Base-by-base conservation (phyloP, 2,329 filamentous ascomycete species). In the Rutstroemia sp. region DNA sequence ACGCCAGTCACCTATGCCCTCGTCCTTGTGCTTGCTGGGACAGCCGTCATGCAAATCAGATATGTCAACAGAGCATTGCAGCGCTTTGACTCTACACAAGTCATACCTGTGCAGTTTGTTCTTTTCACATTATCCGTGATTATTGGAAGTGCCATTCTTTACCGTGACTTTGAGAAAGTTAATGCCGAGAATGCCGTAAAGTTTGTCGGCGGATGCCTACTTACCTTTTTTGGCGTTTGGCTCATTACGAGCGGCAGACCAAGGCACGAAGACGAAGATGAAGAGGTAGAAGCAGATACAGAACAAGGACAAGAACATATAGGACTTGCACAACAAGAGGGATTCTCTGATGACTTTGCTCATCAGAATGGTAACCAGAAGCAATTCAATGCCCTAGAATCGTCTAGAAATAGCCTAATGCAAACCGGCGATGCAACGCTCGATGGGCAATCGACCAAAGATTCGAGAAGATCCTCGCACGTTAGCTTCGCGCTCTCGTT, bases 151-250 rank as follows among this genome's bases (percentile, higher is more conserved):
- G 92, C 92, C 1, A 80, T 99, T 8, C 75, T 99, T 5, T 99
- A 97, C 69, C 86, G 92, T 50, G 94, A 99, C 70, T 99, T 99
- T 67, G 89, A 97, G 70, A 85, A 87, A 44, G 88, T 89, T 7
- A 88, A 84, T 0, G 73, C 78, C 30, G 78, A 84, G 48, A 88
- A 89, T 65, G 88, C 89, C 2, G 75, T 76, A 56, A 95, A 96
- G 66, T 99, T 99, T 67, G 75, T 96, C 12, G 89, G 89, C 21
- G 94, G 94, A 39, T 99, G 94, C 72, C 77, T 89, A 4, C 73
- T 99, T 61, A 99, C 94, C 0, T 99, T 99, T 71, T 84, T 92
- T 58, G 94, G 94, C 9, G 94, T 99, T n/a, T 97, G 94, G 72
- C 81, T 96, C 63, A 96, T 99, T 67, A 97, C 94, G 1, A 95